Evolutionary conservation across 371 early-diverging fungal genomes (phyloP).

Genomic region (Cokeromyces recurvatus): DNA sequence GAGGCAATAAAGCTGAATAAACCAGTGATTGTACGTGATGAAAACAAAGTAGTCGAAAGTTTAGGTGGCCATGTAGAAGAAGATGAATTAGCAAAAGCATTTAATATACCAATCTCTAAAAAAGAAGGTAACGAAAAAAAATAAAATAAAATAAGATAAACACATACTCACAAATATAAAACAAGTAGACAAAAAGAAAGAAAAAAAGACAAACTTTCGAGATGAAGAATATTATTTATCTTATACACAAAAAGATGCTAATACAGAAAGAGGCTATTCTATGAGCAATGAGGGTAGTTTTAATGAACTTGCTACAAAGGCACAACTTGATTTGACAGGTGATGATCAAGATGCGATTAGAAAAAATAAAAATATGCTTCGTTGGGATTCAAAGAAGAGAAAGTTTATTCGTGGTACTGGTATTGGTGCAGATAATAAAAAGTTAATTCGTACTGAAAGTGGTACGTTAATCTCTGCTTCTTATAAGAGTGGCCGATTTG

Average conservation of each 20-base stretch:
- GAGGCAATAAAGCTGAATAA: conserved; percentile 5
- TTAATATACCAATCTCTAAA: conserved; percentile 37
- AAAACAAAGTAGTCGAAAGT: conserved; percentile 16
- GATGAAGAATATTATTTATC: conserved; percentile 89
- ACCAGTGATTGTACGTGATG: conserved; percentile 11
- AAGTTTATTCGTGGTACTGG: conserved; percentile 79
- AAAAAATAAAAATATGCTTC: conserved; percentile 52
- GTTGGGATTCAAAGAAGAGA: conserved; percentile 95
- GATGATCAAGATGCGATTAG: conserved; percentile 75
- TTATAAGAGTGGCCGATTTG: conserved; percentile 83
- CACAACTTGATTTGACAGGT: conserved; percentile 76
- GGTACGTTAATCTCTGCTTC: conserved; percentile 88
- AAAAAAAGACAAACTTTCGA: conserved; percentile 47
- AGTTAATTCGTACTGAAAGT: conserved; percentile 87
- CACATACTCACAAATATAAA: no score
- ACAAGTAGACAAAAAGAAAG: conserved; percentile 11
- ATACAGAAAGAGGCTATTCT: conserved; percentile 90
- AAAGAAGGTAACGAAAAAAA: conserved; percentile 12
- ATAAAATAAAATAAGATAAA: no score
- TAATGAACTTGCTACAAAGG: conserved; percentile 74
- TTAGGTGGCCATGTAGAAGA: conserved; percentile 48
- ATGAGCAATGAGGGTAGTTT: conserved; percentile 73
- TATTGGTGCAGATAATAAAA: conserved; percentile 94
- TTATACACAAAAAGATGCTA: conserved; percentile 81
- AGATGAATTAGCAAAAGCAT: conserved; percentile 46